These are phyloP conservation scores for Oryza meyeriana DNA, from an alignment of 176 grass and related monocot genomes.

Conservation along the genomic window DNA sequence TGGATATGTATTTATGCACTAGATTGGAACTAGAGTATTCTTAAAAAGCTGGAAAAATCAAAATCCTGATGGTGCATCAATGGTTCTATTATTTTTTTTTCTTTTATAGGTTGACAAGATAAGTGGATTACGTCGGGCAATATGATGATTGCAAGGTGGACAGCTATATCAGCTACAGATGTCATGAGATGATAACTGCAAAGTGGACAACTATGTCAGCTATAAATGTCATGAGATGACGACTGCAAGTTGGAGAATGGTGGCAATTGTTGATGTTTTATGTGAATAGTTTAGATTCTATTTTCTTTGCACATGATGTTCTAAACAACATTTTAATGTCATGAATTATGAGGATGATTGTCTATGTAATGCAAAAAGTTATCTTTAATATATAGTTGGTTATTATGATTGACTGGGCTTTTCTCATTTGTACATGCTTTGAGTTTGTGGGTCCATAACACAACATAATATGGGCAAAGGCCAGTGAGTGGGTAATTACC, in stretches of 20 bases:
- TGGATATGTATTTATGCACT: neutral
- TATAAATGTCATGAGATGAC: too few relatives aligned
- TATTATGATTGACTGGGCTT: neutral
- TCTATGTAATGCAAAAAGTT: neutral
- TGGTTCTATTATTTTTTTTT: neutral
- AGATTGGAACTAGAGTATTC: neutral
- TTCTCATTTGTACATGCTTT: too few relatives aligned
- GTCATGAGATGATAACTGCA: too few relatives aligned
- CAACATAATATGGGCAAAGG: neutral
- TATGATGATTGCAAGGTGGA: too few relatives aligned
- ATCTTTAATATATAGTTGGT: neutral
- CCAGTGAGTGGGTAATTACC: neutral
- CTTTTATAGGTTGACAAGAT: neutral
- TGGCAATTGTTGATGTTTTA: neutral
- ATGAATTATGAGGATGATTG: neutral
- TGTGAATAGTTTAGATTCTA: neutral
- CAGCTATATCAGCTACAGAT: neutral
- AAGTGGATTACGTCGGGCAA: too few relatives aligned
- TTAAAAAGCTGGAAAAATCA: neutral
- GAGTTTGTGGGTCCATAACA: neutral
- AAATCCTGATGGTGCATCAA: neutral
- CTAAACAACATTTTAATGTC: neutral
- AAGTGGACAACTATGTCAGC: too few relatives aligned
- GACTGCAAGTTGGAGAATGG: neutral
- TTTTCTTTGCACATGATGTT: neutral